These are phyloP conservation scores for Trichosporon sp. DNA, from an alignment of 1,284 basidiomycete genomes.

Conservation along the genomic window DNA sequence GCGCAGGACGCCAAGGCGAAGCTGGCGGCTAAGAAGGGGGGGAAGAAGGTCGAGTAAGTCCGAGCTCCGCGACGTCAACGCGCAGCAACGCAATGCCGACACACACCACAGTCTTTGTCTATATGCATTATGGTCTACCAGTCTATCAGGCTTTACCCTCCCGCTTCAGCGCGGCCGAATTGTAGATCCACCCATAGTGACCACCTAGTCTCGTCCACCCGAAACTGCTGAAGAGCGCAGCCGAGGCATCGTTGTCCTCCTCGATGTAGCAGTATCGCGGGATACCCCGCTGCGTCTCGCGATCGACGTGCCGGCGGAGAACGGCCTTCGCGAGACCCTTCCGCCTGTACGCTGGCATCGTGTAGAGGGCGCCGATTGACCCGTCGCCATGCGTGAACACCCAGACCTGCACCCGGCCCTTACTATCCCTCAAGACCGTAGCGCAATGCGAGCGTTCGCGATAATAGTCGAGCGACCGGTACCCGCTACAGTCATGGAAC, in stretches of 20 bases:
- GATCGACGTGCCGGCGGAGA: conserved; percentile 28
- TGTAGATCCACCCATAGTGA: background rate
- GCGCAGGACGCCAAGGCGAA: background rate
- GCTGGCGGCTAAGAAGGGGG: background rate
- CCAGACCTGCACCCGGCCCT: conserved; percentile 25
- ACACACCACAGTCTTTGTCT: background rate
- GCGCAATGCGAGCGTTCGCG: conserved; percentile 25
- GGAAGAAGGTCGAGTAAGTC: background rate
- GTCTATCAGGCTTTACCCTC: background rate
- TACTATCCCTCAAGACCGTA: conserved; percentile 27
- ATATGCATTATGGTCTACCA: background rate
- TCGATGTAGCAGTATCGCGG: conserved; percentile 32
- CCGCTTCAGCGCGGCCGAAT: background rate
- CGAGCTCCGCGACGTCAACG: too few relatives aligned
- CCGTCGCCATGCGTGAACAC: conserved; percentile 39
- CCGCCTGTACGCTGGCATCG: conserved; percentile 33
- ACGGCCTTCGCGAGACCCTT: conserved; percentile 39
- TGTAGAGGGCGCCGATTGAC: conserved; percentile 39
- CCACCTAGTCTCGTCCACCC: conserved; percentile 29
- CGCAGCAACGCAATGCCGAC: too few relatives aligned
- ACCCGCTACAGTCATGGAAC: conserved; percentile 22
- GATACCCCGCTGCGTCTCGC: conserved; percentile 1
- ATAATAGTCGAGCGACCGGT: conserved; percentile 34
- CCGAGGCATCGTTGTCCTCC: conserved; percentile 32
- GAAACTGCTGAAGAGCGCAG: conserved; percentile 32